Conservation (phyloP, 2,329 filamentous ascomycete genomes). For the Penicillium sp. region DNA sequence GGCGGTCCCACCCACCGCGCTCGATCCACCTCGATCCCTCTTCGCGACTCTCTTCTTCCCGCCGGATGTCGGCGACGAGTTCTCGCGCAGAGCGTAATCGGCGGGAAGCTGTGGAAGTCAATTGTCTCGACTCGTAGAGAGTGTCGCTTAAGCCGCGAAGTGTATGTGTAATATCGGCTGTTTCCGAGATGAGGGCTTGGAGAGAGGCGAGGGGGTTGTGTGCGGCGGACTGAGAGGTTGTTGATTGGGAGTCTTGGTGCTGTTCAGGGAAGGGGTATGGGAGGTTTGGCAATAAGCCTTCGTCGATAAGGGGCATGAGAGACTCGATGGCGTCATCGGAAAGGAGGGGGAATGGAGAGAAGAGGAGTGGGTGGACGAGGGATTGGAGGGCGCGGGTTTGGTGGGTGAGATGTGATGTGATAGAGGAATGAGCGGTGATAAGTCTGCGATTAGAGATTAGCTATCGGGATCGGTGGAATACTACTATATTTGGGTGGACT, state of each 20-base stretch:
- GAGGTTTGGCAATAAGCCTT: slow-evolving; percentile 51
- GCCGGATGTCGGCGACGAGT: slow-evolving; percentile 78
- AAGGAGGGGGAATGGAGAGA: slow-evolving; percentile 55
- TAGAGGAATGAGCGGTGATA: slow-evolving; percentile 57
- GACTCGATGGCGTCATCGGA: slow-evolving; percentile 55
- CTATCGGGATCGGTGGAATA: neutral
- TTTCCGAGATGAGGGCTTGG: slow-evolving; percentile 66
- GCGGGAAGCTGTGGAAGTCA: slow-evolving; percentile 75
- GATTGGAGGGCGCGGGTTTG: slow-evolving; percentile 61
- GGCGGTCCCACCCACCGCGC: slow-evolving; percentile 77
- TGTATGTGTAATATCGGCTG: slow-evolving; percentile 71
- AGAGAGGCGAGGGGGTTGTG: slow-evolving; percentile 61
- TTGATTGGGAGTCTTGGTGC: slow-evolving; percentile 26
- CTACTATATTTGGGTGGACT: slow-evolving; percentile 8
- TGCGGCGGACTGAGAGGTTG: slow-evolving; percentile 29
- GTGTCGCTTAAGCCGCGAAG: slow-evolving; percentile 86
- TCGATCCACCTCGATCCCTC: slow-evolving; percentile 80
- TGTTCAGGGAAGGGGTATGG: slow-evolving; percentile 47
- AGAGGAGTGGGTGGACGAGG: slow-evolving; percentile 57
- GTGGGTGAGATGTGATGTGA: slow-evolving; percentile 59
- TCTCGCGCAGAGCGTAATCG: slow-evolving; percentile 79
- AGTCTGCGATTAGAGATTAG: slow-evolving; percentile 40
- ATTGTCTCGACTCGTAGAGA: slow-evolving; percentile 89
- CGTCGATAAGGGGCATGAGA: slow-evolving; percentile 56
- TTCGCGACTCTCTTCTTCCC: slow-evolving; percentile 77